Conservation (phyloP, 2,329 filamentous ascomycete species). For the Scytalidium sp. region DNA sequence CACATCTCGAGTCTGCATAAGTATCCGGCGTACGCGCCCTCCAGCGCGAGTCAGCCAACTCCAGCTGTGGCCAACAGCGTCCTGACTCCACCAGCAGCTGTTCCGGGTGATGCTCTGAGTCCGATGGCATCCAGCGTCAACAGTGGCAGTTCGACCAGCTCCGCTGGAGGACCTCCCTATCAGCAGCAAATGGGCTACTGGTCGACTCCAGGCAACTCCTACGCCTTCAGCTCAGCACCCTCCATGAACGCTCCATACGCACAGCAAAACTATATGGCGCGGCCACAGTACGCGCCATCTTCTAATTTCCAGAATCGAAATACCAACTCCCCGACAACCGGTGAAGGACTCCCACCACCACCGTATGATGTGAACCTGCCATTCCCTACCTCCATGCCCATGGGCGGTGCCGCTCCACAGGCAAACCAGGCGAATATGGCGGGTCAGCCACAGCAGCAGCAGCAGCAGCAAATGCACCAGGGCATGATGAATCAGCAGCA, state of each 20-base stretch:
- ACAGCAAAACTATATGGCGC: constrained; percentile 35
- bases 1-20: constrained; percentile 41
- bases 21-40: constrained; percentile 51
- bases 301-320: constrained; percentile 49
- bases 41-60: constrained; percentile 32
- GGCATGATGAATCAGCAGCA: constrained; percentile 47
- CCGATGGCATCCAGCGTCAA: constrained; percentile 60
- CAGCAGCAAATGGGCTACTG: constrained; percentile 59
- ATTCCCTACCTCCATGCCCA: constrained; percentile 57
- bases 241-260: constrained; percentile 27
- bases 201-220: constrained; percentile 44
- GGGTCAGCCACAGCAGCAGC: constrained; percentile 27
- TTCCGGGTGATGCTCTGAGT: constrained; percentile 57
- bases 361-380: constrained; percentile 67
- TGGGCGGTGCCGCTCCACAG: constrained; percentile 44
- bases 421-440: constrained; percentile 35
- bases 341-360: constrained; percentile 62
- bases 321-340: constrained; percentile 56
- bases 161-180: constrained; percentile 56
- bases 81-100: constrained; percentile 43
- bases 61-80: constrained; percentile 34
- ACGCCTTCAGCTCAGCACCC: constrained; percentile 53
- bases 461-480: constrained; percentile 37
- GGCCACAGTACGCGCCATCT: constrained; percentile 56
- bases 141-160: constrained; percentile 55